Evolutionary conservation across 2,329 filamentous ascomycete genomes (phyloP).

Genomic region (Ophiostoma quercus): DNA sequence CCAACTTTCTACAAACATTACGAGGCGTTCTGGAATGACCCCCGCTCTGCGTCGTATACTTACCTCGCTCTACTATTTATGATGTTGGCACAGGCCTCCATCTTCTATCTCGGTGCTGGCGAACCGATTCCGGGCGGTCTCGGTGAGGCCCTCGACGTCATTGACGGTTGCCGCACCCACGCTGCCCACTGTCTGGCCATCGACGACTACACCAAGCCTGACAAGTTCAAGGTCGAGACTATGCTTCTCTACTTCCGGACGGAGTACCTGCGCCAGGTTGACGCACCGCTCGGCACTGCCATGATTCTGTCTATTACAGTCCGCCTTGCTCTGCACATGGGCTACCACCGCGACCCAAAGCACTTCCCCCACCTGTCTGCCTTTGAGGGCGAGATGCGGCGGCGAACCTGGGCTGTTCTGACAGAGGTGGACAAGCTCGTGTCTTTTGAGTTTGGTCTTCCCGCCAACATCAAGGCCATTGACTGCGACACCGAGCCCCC

Average conservation of each 20-base stretch:
- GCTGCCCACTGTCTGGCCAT: constrained; percentile 33
- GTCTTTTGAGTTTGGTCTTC: constrained; percentile 50
- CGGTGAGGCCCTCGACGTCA: constrained; percentile 26
- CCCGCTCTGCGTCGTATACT: constrained; percentile 25
- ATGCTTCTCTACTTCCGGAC: constrained; percentile 31
- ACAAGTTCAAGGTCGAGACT: constrained; percentile 31
- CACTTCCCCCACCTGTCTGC: constrained; percentile 41
- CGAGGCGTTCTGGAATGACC: constrained; percentile 31
- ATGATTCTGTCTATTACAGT: constrained; percentile 31
- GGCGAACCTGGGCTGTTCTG: constrained; percentile 45
- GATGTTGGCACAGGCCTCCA: constrained; percentile 32
- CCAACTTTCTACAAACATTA: constrained; percentile 32
- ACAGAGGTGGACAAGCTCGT: constrained; percentile 45
- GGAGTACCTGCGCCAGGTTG: constrained; percentile 31
- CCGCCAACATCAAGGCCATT: constrained; percentile 44
- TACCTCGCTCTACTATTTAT: constrained; percentile 33
- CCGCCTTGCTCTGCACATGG: constrained; percentile 34
- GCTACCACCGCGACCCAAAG: constrained; percentile 47
- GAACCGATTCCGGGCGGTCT: constrained; percentile 28
- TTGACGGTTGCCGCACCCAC: constrained; percentile 30
- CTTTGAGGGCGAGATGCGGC: constrained; percentile 49
- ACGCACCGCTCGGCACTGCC: constrained; percentile 30
- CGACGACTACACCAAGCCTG: constrained; percentile 33
- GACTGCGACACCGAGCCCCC: constrained; percentile 44
- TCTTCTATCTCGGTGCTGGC: constrained; percentile 30